These are phyloP conservation scores for Epichloe gansuensis DNA, from an alignment of 2,329 filamentous ascomycete genomes.

Conservation along the genomic window DNA sequence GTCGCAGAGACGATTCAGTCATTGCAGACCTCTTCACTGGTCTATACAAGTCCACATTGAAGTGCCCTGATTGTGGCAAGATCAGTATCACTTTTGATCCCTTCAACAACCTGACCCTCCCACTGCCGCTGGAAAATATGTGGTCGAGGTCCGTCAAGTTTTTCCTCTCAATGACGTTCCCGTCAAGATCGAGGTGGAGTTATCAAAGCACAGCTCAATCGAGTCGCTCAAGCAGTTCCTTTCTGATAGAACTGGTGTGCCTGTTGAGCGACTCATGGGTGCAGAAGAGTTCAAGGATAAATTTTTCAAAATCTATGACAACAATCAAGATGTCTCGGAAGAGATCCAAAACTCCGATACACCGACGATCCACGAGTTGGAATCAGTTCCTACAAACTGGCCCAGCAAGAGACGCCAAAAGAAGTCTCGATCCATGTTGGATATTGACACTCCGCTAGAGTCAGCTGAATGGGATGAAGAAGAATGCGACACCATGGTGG, in stretches of 20 bases:
- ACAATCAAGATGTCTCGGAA: slow-evolving; percentile 55
- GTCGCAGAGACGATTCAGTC: slow-evolving; percentile 84
- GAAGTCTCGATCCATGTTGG: slow-evolving; percentile 39
- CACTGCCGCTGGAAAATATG: slow-evolving; percentile 74
- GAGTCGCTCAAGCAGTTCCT: slow-evolving; percentile 57
- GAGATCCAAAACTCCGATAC: slow-evolving; percentile 56
- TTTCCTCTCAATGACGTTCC: slow-evolving; percentile 60
- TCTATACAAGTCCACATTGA: slow-evolving; percentile 95
- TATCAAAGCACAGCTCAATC: slow-evolving; percentile 64
- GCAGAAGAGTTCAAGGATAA: slow-evolving; percentile 73
- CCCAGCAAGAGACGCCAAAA: slow-evolving; percentile 38
- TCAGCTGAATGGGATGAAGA: slow-evolving; percentile 47
- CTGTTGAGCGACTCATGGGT: slow-evolving; percentile 55
- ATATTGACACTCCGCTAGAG: slow-evolving; percentile 28
- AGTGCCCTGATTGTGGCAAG: slow-evolving; percentile 83
- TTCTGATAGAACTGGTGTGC: slow-evolving; percentile 54
- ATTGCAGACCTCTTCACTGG: slow-evolving; percentile 93
- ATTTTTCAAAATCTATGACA: slow-evolving; percentile 79
- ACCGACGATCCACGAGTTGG: slow-evolving; percentile 64
- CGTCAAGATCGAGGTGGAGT: slow-evolving; percentile 62
- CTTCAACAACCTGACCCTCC: slow-evolving; percentile 87
- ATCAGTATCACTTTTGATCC: slow-evolving; percentile 98
- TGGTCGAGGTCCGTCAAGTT: slow-evolving; percentile 68
- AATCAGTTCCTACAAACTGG: slow-evolving; percentile 67
- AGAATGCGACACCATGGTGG: slow-evolving; percentile 52